Base-by-base conservation (phyloP, 768 basidiomycete species). In the Tulasnella sp. region DNA sequence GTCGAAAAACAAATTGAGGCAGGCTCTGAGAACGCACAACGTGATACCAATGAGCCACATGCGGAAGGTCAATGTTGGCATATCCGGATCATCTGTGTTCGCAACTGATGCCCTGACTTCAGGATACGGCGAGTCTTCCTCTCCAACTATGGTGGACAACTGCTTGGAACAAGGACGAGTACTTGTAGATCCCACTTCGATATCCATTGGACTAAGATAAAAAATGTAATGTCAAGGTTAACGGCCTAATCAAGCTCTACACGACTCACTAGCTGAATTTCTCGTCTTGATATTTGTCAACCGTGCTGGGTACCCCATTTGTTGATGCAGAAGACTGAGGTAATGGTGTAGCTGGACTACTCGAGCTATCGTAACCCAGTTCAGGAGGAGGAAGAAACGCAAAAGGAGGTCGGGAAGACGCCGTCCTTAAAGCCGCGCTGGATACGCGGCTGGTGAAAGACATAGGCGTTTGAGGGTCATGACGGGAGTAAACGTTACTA, bases 11-110 rank as follows among this genome's bases (percentile, higher is more conserved):
- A 93, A 88, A 81, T 99, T 98, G 84, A 95, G 85, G 46, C 90
- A 91, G 82, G 88, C 86, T 72, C 26, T 35, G 32, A 35, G 32
- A 26, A 67, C 5, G 13, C 61, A 67, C 13, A 67, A 4, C 6
- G 32, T 67, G 16, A 67, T 26, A 29, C 87, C 88, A 71, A 91
- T 83, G 79, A 96, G 88, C 95, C 95, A 97, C 89, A 95, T 93
- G 20, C 98, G 90, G 55, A 97, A 82, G 0, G 98, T 99, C 84
- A 97, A 87, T 32, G 91, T 91, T 1, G 98, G 97, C 96, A 99
- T 98, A 80, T 98, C 96, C n/a, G 94, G 92, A 84, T 99, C 98
- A 83, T 99, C 98, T 80, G 96, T 92, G 82, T 99, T 99, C 46
- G 96, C 97, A n/a, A 99, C 98, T 11, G 94, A 94, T 70, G 18